Percentiles rank a stretch among this genome's conserved stretches.
phyloP scores from a whole-genome alignment of 2,329 filamentous ascomycete species.

The Penicillium brevicompactum region DNA sequence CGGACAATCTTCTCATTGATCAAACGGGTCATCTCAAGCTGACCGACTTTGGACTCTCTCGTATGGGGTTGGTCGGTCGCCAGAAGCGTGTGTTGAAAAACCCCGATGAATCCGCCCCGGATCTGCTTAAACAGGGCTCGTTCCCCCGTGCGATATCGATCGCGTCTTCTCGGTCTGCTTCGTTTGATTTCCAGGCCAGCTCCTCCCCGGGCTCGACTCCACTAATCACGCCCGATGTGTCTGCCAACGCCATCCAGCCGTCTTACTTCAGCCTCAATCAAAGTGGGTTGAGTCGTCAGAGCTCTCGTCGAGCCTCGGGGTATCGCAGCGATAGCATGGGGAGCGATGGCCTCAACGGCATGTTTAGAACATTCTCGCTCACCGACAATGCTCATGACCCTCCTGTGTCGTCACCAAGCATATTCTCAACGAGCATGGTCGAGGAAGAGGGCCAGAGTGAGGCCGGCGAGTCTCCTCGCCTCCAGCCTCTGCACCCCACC shows the following conservation, averaged over 20 bases:
- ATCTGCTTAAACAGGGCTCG: constrained; percentile 87
- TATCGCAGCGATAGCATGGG: constrained; percentile 90
- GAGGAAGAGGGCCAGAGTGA: constrained; percentile 76
- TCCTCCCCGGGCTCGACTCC: constrained; percentile 84
- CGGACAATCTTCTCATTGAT: constrained; percentile 95
- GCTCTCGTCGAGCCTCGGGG: constrained; percentile 69
- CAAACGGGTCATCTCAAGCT: constrained; percentile 95
- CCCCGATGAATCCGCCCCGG: constrained; percentile 80
- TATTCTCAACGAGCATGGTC: constrained; percentile 53
- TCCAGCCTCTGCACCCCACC: constrained; percentile 65
- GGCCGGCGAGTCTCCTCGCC: constrained; percentile 74
- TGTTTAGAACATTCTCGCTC: constrained; percentile 79
- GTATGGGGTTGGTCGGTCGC: constrained; percentile 94
- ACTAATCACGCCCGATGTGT: constrained; percentile 77
- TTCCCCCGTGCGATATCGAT: constrained; percentile 85
- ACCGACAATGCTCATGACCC: constrained; percentile 59
- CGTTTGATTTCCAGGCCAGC: constrained; percentile 80
- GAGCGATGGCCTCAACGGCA: constrained; percentile 79
- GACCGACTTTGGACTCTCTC: constrained; percentile 94
- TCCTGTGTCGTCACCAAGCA: constrained; percentile 38
- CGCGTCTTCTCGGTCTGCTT: constrained; percentile 87
- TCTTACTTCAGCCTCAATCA: constrained; percentile 82
- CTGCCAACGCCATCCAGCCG: constrained; percentile 71
- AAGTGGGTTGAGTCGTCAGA: constrained; percentile 60
- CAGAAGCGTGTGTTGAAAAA: constrained; percentile 89